These are phyloP conservation scores for Deakozyma indianensis DNA, from an alignment of 805 yeast species.

Conservation along the genomic window DNA sequence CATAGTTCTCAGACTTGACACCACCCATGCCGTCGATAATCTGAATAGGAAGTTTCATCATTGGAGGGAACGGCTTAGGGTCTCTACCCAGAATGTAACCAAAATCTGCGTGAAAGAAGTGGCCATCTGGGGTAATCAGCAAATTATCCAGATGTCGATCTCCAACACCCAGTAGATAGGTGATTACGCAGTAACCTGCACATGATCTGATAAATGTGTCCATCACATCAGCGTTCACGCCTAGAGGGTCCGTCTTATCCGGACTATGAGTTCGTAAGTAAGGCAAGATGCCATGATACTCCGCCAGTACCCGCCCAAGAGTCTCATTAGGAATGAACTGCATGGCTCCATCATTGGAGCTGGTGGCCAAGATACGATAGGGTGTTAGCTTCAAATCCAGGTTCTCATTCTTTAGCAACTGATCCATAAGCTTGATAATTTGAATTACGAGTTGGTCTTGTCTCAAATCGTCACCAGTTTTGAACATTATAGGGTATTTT, in stretches of 20 bases:
- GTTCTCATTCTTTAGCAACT: conserved; percentile 73
- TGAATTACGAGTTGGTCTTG: conserved; percentile 97
- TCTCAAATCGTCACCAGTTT: conserved; percentile 88
- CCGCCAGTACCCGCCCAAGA: conserved; percentile 59
- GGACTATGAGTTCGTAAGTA: conserved; percentile 57
- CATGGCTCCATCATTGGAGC: conserved; percentile 80
- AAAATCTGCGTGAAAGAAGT: conserved; percentile 94
- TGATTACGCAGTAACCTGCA: conserved; percentile 95
- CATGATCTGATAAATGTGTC: conserved; percentile 89
- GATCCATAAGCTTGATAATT: conserved; percentile 83
- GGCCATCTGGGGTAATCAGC: conserved; percentile 66
- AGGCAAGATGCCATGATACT: conserved; percentile 61
- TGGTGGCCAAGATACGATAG: conserved; percentile 79
- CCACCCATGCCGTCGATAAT: conserved; percentile 98
- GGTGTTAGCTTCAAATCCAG: conserved; percentile 80
- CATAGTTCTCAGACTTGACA: conserved; percentile 66
- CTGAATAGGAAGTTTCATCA: conserved; percentile 95
- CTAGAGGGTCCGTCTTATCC: conserved; percentile 25
- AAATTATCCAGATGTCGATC: conserved; percentile 92
- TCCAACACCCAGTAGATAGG: conserved; percentile 90
- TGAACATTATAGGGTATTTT: conserved; percentile 73
- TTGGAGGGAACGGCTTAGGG: conserved; percentile 97
- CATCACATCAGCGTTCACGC: conserved; percentile 54
- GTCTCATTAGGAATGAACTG: conserved; percentile 94
- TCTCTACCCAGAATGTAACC: conserved; percentile 95